Base-by-base conservation (phyloP, 129 eudicot genomes). In the Pulicaria dysenterica region DNA sequence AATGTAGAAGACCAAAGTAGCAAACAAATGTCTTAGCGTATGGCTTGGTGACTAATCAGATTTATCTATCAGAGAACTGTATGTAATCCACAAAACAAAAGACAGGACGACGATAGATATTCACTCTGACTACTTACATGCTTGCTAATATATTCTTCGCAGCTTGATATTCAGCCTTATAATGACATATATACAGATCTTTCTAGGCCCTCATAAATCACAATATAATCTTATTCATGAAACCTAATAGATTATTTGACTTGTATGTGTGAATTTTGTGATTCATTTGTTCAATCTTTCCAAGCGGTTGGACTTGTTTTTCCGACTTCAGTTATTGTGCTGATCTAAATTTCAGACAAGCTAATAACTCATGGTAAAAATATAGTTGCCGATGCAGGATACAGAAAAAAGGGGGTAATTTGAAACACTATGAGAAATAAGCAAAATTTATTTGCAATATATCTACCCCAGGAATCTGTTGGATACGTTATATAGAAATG, bases 311-410 rank as follows among this genome's bases (percentile, higher is more conserved):
- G 17, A 38, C 62, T 73, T 6, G 50, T 48, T 57, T 74, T 19
- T 16, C 40, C 41, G 8, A 55, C 39, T 12, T 55, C 7, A 15
- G 50, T 69, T 53, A 54, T 15, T 15, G 42, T 69, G 74, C 34
- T 69, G 74, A 51, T 69, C 12, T 16, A 53, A 61, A 62, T 7
- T 57, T 19, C 62, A 46, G 48, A 67, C 53, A 66, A 68, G 67
- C 13, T 39, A 67, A 46, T 34, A 65, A 66, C 17, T 2, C 16
- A 44, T 58, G 2, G 5, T 43, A 14, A 45, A 72, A 13, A n/a
- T 45, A 58, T 58, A 44, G 39, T 44, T 44, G n/a, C 38, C 34
- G 58, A 34, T 34, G 31, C 6, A 58, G 5, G 13, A 31, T 43
- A 58, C 45, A 13, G 14, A 44, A 43, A 24, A 24, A 24, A 24